Evolutionary conservation across 371 early-diverging fungal species (phyloP), one percentile per base, ranked within the genome.

Genomic region (Mortierella sp.): DNA sequence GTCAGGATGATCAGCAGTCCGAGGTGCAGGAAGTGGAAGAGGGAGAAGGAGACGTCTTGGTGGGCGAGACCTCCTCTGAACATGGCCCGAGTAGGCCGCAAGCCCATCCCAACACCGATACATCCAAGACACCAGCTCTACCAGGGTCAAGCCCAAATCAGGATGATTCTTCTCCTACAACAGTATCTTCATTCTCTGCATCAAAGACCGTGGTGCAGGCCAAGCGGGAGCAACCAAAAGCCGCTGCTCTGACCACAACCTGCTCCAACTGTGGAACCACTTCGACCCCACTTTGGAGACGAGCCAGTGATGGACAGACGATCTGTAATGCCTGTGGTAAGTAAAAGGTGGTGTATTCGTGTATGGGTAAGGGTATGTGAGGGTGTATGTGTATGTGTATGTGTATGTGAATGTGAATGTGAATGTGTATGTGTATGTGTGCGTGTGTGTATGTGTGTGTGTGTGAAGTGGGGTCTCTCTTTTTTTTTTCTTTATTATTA

Each of bases 291-390:
- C 86, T 96, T 26, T 98, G 99, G 99, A 81, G 99, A 70, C 85
- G 96, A 73, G 92, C 92, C 66, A 89, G 90, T 48, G 85, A 90
- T 64, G 95, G 94, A 60, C 90, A 94, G 66, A 86, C 88, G 51
- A 89, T 96, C 67, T 97, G 97, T 82, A 97, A 97, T 83, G 97
- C 97, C 18, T 97, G 97, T 83, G 93, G 93, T 64, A 81, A 86
- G 70, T 93, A 88, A 26, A 62, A 43, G 43, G 28, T 44, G 43
- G 16, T 55, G 19, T 28, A 29, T 15, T 50, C n/a, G 45, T 44
- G 55, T 46, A n/a, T 30, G 21, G 62, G 37, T 37, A 9, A 5
- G 37, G 37, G 37, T 37, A 37, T 3, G 37, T 37, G 37, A 9
- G 37, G 3, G 37, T 3, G 37, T 37, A n/a, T n/a, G n/a, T n/a